Evolutionary conservation across 1,284 basidiomycete genomes (phyloP).

Genomic region (Trichosporon coremiiforme): DNA sequence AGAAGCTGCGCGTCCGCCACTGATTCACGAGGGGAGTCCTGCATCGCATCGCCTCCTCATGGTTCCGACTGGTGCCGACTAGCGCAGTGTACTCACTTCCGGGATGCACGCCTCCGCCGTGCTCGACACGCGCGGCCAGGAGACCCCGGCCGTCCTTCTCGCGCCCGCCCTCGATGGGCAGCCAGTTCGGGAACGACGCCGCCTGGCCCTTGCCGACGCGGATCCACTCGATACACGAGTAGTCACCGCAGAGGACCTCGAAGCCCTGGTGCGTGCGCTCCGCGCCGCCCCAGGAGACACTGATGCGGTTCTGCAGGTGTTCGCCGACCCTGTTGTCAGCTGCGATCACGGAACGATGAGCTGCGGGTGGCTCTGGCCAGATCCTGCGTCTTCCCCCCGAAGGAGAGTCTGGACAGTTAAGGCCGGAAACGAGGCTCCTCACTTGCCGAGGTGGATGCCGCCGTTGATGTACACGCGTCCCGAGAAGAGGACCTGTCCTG

Average conservation of each 20-base stretch:
- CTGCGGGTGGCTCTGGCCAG: too few relatives aligned
- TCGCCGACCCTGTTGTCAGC: slow-evolving; percentile 40
- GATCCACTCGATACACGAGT: slow-evolving; percentile 48
- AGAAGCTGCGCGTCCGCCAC: too few relatives aligned
- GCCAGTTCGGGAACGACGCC: slow-evolving; percentile 41
- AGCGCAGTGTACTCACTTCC: slow-evolving; percentile 48
- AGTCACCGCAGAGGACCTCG: slow-evolving; percentile 53
- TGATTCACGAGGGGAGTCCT: too few relatives aligned
- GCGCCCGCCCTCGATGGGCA: slow-evolving; percentile 53
- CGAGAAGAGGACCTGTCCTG: slow-evolving; percentile 47
- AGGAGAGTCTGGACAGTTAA: too few relatives aligned
- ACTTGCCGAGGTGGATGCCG: slow-evolving; percentile 55
- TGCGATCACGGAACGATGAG: too few relatives aligned
- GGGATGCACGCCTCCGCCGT: slow-evolving; percentile 47
- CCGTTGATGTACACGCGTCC: slow-evolving; percentile 50
- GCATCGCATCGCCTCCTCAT: too few relatives aligned
- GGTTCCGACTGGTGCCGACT: too few relatives aligned
- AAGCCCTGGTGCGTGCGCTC: slow-evolving; percentile 42
- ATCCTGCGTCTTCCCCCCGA: too few relatives aligned
- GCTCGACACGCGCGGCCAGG: slow-evolving; percentile 48
- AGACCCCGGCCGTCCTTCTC: slow-evolving; percentile 46
- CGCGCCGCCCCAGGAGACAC: slow-evolving; percentile 48
- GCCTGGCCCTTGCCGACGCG: slow-evolving; percentile 44
- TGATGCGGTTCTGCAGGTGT: slow-evolving; percentile 45
- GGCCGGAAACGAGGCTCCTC: too few relatives aligned